Conservation (phyloP, 1,284 basidiomycete genomes). For the Apiotrichum gracile region DNA sequence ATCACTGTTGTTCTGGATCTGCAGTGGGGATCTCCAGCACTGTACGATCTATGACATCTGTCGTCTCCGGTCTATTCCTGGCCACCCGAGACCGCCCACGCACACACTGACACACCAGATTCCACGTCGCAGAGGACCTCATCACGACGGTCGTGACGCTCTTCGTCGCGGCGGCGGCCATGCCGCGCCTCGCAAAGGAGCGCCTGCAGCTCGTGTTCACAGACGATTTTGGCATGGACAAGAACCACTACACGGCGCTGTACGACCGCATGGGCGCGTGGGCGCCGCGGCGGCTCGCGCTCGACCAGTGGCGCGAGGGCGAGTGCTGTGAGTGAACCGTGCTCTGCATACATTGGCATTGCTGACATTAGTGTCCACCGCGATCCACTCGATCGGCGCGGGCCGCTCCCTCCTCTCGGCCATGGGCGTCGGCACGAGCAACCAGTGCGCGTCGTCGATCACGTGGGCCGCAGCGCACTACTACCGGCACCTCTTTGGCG, state of each 20-base stretch:
- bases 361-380: conserved; percentile 27
- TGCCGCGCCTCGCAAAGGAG: conserved; percentile 20
- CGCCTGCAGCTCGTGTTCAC: conserved; percentile 39
- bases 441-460: conserved; percentile 34
- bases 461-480: conserved; percentile 43
- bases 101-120: conserved; percentile 15
- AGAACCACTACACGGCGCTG: conserved; percentile 37
- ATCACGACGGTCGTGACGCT: conserved; percentile 38
- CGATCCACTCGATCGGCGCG: conserved; percentile 39
- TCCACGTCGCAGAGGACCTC: conserved; percentile 44
- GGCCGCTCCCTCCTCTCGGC: conserved; percentile 41
- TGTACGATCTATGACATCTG: too few species aligned
- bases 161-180: conserved; percentile 25
- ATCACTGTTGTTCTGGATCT: too few species aligned
- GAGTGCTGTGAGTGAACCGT: conserved; percentile 30
- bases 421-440: conserved; percentile 23
- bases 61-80: too few species aligned
- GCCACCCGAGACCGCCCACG: too few species aligned
- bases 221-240: conserved; percentile 34
- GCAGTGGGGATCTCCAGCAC: too few species aligned
- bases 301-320: conserved; percentile 36
- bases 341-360: too few species aligned
- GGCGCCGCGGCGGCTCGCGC: conserved; percentile 33
- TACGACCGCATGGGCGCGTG: conserved; percentile 43
- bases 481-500: conserved; percentile 41